phyloP scores from a whole-genome alignment of 164 flowering plant genomes.

The Magnolia sinica region DNA sequence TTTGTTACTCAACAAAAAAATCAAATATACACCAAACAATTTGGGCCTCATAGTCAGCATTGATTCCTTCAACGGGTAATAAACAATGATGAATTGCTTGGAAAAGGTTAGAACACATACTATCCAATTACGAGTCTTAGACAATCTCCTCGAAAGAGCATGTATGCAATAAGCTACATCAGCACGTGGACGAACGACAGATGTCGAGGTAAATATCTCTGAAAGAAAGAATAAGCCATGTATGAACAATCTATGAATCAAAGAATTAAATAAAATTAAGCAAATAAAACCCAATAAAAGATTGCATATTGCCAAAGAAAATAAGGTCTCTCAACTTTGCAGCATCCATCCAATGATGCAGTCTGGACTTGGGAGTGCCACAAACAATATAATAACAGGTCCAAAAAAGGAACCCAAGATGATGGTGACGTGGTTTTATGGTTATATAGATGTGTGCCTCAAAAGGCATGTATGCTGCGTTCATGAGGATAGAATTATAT shows the following conservation, averaged over 20 bases:
- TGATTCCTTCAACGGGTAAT: not conserved
- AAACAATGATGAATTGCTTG: not conserved
- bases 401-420: no score
- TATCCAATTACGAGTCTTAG: constrained; percentile 82
- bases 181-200: constrained; percentile 74
- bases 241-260: not conserved
- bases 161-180: constrained; percentile 96
- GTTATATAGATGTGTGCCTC: no score
- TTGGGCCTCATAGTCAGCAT: not conserved
- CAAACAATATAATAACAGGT: not conserved
- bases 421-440: no score
- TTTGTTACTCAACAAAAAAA: no score
- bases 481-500: no score
- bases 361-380: not conserved
- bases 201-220: constrained; percentile 79
- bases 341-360: not conserved
- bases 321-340: not conserved
- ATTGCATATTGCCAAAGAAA: not conserved
- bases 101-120: constrained; percentile 29
- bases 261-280: not conserved
- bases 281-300: not conserved
- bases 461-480: no score
- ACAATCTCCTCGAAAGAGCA: constrained; percentile 73
- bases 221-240: not conserved
- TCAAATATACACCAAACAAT: not conserved